Evolutionary conservation across 2,329 filamentous ascomycete genomes (phyloP), one percentile per base, ranked within the genome.

Genomic region (Colletotrichum chrysophilum): DNA sequence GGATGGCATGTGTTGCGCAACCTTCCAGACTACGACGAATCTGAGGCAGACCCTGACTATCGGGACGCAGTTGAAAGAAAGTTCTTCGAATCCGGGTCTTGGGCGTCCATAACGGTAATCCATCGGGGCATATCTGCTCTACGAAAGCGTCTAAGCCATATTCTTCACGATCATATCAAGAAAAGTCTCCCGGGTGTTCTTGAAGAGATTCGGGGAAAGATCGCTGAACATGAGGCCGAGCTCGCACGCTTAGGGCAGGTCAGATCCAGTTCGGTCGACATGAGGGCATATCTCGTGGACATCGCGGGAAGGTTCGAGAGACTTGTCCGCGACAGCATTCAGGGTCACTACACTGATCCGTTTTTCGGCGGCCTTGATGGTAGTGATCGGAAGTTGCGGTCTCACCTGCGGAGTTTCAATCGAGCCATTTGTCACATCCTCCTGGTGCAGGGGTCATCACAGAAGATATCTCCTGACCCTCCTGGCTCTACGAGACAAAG

Each of bases 1-100:
- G 89, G 89, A 0, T 91, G 89, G 89, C 88, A 91, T 76, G 85
- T 91, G 21, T 77, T 92, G 7, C 88, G 86, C 24, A 92, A 92
- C 74, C 81, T 85, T 10, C 79, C 79, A 2, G 84, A 86, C n/a
- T 76, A 80, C 6, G 67, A 66, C n/a, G 18, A 72, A 2, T 76
- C 75, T 1, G 68, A 79, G 18, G 78, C 80, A 1, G 76, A 80
- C 1, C 3, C 2, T 13, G 61, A 34, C 16, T 26, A 66, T 26
- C 80, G 85, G 6, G 84, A 87, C 38, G 38, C 76, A 2, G 74
- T 79, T 10, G 84, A 87, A 69, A 58, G 76, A 3, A 30, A 73
- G 0, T 86, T 86, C 71, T 83, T 87, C 77, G 55, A 79, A 7
- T 78, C 77, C 0, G 76, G 80, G 4, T 77, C 71, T 9, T 85